Conservation (phyloP, 352 stramenopile genomes). For the Globisporangium takayamanum region DNA sequence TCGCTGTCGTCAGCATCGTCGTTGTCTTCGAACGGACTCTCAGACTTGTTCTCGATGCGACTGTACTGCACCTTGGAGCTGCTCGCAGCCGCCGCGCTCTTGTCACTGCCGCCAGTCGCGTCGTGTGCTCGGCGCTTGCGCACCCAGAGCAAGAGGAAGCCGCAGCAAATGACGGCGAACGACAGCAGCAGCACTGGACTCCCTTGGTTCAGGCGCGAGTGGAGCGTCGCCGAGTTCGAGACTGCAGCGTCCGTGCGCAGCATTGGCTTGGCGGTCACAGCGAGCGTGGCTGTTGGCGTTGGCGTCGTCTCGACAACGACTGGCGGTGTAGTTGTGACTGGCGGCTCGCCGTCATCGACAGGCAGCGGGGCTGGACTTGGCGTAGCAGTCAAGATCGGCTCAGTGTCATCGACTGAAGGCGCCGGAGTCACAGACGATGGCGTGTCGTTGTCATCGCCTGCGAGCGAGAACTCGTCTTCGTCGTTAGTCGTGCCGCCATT, state of each 20-base stretch:
- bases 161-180: conserved; percentile 39
- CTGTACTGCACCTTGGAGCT: conserved; percentile 53
- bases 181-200: conserved; percentile 40
- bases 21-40: conserved; percentile 39
- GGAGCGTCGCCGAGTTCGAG: conserved; percentile 14
- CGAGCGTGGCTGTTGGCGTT: background rate
- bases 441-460: conserved; percentile 2
- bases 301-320: background rate
- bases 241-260: conserved; percentile 24
- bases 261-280: conserved; percentile 22
- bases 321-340: background rate
- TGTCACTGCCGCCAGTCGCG: background rate
- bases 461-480: conserved; percentile 11
- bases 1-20: conserved; percentile 38
- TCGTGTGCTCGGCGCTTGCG: conserved; percentile 33
- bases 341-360: background rate
- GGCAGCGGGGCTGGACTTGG: background rate
- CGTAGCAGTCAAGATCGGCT: background rate
- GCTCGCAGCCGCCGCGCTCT: conserved; percentile 2
- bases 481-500: background rate
- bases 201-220: conserved; percentile 29
- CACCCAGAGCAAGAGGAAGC: conserved; percentile 50
- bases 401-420: background rate
- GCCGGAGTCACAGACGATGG: background rate
- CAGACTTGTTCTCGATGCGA: conserved; percentile 48